Conservation (phyloP, 1,284 basidiomycete genomes). For the Malassezia slooffiae region DNA sequence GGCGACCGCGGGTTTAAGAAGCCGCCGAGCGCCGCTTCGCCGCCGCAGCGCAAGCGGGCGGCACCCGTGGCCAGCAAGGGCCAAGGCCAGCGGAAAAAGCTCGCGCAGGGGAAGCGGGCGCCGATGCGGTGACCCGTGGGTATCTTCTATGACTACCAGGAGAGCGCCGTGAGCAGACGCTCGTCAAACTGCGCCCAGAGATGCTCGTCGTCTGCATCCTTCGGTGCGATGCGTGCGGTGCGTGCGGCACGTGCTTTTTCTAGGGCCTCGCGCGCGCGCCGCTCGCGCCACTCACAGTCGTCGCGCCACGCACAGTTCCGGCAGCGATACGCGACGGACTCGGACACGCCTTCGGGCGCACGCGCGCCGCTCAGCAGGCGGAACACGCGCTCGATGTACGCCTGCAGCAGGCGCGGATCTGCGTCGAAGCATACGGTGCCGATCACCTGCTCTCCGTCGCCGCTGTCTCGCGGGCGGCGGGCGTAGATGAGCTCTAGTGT, state of each 20-base stretch:
- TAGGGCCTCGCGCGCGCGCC: conserved; percentile 7
- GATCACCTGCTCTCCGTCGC: conserved; percentile 8
- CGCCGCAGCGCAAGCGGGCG: not conserved
- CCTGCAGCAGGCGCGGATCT: conserved; percentile 14
- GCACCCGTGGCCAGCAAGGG: too few relatives aligned
- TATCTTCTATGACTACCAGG: conserved; percentile 13
- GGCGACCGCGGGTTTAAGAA: conserved; percentile 10
- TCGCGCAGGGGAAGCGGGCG: too few relatives aligned
- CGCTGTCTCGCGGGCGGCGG: too few relatives aligned
- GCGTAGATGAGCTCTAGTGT: conserved; percentile 5
- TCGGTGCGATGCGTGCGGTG: not conserved
- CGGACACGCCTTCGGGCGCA: conserved; percentile 18
- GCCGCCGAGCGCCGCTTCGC: conserved; percentile 6
- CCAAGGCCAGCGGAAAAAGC: conserved; percentile 9
- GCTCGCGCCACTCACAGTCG: conserved; percentile 36
- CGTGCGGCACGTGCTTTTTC: not conserved
- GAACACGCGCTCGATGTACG: conserved; percentile 20
- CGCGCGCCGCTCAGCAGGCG: conserved; percentile 26
- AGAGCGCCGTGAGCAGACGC: not conserved
- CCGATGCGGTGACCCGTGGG: too few relatives aligned
- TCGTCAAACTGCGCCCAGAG: conserved; percentile 19
- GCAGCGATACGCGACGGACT: conserved; percentile 23
- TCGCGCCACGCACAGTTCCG: conserved; percentile 32
- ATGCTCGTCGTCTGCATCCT: conserved; percentile 9
- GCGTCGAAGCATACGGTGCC: conserved; percentile 22